Conservation (phyloP, 208 protist species). For the Wallacemonas collosoma region DNA sequence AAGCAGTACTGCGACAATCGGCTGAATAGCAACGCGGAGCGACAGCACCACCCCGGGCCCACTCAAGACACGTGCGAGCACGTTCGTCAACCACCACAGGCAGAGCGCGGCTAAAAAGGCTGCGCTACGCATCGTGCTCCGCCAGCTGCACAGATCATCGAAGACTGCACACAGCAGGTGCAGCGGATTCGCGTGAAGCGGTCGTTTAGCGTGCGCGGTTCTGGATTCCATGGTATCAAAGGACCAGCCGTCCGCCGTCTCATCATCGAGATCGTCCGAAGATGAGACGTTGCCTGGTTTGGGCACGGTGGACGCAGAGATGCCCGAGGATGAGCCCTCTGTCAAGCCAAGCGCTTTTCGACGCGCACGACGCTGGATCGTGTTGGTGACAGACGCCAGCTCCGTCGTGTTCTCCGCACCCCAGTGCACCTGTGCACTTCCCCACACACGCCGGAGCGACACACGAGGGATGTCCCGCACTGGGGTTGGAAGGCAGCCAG, state of each 20-base stretch:
- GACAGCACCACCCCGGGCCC: not conserved
- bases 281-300: not conserved
- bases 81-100: conserved; percentile 3
- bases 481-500: conserved; percentile 17
- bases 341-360: conserved; percentile 9
- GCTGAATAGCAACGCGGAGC: not conserved
- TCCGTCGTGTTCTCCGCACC: conserved; percentile 13
- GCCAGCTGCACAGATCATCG: conserved; percentile 16
- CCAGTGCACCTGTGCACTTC: conserved; percentile 15
- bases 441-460: conserved; percentile 25
- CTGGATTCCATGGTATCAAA: not conserved
- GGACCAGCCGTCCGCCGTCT: conserved; percentile 5
- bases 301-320: conserved; percentile 1
- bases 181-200: conserved; percentile 16
- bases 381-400: conserved; percentile 9
- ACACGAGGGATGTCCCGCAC: conserved; percentile 19
- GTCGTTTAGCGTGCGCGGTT: not conserved
- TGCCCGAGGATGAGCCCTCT: conserved; percentile 1
- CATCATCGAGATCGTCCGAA: conserved; percentile 11
- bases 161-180: conserved; percentile 8
- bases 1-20: not conserved
- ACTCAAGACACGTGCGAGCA: not conserved
- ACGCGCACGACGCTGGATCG: conserved; percentile 10
- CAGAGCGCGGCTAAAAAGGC: not conserved
- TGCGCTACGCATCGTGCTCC: not conserved